These are phyloP conservation scores for Wickerhamomyces alni DNA, from an alignment of 805 yeast genomes.

Conservation along the genomic window DNA sequence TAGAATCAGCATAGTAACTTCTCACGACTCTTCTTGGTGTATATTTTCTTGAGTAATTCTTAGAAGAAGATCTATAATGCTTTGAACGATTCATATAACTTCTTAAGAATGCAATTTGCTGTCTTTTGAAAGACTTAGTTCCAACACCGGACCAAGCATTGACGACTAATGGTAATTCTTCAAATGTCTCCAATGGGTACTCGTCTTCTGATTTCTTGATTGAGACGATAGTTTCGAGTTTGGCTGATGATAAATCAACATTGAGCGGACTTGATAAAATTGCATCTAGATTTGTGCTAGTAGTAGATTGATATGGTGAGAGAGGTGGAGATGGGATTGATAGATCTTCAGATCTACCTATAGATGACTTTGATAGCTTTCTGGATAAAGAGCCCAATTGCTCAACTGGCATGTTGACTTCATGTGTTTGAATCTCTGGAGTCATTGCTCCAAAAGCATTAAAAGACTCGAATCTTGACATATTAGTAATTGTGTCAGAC, in stretches of 20 bases:
- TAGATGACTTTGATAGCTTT: slow-evolving; percentile 22
- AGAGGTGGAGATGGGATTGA: slow-evolving; percentile 40
- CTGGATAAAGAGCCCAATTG: slow-evolving; percentile 14
- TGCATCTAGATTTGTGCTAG: slow-evolving; percentile 9
- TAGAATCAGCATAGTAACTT: slow-evolving; percentile 5
- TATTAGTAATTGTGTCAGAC: neutral
- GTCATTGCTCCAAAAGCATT: slow-evolving; percentile 19
- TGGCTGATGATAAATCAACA: slow-evolving; percentile 7
- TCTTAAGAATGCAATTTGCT: slow-evolving; percentile 46
- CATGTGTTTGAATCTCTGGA: slow-evolving; percentile 16
- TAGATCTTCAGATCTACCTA: slow-evolving; percentile 20
- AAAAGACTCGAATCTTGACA: slow-evolving; percentile 7
- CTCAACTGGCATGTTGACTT: slow-evolving; percentile 1
- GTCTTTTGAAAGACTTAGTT: slow-evolving; percentile 37
- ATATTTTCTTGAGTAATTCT: slow-evolving; percentile 13
- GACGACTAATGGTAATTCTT: slow-evolving; percentile 40
- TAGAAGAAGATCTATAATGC: slow-evolving; percentile 22
- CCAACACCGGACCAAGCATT: slow-evolving; percentile 45
- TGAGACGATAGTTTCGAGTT: slow-evolving; percentile 13
- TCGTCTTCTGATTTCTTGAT: slow-evolving; percentile 15
- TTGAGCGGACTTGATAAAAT: slow-evolving; percentile 4
- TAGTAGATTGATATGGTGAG: slow-evolving; percentile 31
- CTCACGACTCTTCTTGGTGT: slow-evolving; percentile 21
- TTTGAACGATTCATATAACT: slow-evolving; percentile 32
- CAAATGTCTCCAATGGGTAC: slow-evolving; percentile 44